A percentile compares a stretch with the other conserved stretches of the same genome.
phyloP scores from a whole-genome alignment of 2,329 filamentous ascomycete species.

The Drechslerella dactyloides region DNA sequence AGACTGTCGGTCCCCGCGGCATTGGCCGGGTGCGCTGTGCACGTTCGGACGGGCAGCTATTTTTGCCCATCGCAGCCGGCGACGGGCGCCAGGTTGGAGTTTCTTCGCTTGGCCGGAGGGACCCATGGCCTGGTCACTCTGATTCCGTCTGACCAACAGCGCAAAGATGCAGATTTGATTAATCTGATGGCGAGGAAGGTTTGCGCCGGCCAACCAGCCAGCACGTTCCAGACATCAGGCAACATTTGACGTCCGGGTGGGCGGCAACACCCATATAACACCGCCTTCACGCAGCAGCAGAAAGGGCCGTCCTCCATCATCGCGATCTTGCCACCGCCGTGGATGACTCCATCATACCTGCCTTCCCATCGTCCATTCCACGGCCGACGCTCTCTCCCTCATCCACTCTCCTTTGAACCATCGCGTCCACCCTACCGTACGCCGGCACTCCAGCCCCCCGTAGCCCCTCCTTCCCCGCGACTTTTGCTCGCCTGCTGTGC shows the following conservation, averaged over 20 bases:
- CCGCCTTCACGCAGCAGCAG: too few species aligned
- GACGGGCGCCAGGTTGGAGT: too few species aligned
- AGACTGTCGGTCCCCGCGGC: background rate
- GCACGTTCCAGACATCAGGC: background rate
- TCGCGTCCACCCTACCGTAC: too few species aligned
- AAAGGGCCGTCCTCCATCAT: too few species aligned
- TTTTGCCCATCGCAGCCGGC: too few species aligned
- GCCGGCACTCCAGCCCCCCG: too few species aligned
- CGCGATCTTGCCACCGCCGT: too few species aligned
- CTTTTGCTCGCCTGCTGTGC: slow-evolving; percentile 15
- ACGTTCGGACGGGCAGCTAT: too few species aligned
- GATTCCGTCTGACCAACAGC: slow-evolving; percentile 5
- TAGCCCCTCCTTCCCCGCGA: slow-evolving; percentile 2
- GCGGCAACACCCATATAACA: background rate
- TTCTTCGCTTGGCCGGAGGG: background rate
- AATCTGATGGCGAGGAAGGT: background rate
- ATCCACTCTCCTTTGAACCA: too few species aligned
- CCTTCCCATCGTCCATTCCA: too few species aligned
- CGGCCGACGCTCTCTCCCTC: too few species aligned
- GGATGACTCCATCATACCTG: too few species aligned
- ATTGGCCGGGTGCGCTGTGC: background rate
- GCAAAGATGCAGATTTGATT: slow-evolving; percentile 3
- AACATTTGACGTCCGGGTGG: slow-evolving; percentile 1
- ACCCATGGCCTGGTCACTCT: background rate
- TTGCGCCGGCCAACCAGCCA: background rate